Percentiles rank a stretch among this genome's conserved stretches.
These are phyloP conservation scores for Apostasia shenzhenica DNA, from an alignment of 106 monocot genomes.

Conservation along the genomic window DNA sequence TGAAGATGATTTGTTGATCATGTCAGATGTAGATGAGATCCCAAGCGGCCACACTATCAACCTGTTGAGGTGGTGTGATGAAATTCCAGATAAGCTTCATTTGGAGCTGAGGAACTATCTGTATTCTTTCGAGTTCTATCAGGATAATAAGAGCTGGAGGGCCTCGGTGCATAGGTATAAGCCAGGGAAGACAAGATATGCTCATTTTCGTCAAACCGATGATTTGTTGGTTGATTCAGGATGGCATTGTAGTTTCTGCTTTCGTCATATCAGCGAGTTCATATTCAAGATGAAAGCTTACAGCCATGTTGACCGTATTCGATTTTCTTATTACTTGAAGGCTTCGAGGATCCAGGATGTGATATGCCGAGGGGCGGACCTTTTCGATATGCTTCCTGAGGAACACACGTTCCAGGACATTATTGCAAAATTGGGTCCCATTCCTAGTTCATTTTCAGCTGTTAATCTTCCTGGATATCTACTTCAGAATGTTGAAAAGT, in stretches of 20 bases:
- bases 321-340: conserved; percentile 34
- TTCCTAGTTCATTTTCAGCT: conserved; percentile 45
- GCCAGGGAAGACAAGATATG: conserved; percentile 55
- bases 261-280: conserved; percentile 55
- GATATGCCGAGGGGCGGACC: conserved; percentile 57
- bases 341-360: conserved; percentile 53
- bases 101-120: conserved; percentile 63
- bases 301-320: conserved; percentile 73
- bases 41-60: conserved; percentile 66
- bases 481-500: conserved; percentile 36
- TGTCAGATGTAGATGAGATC: conserved; percentile 88
- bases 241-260: conserved; percentile 96
- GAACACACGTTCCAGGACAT: conserved; percentile 60
- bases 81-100: conserved; percentile 47
- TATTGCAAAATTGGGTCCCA: conserved; percentile 52
- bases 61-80: conserved; percentile 73
- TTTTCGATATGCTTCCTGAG: conserved; percentile 81
- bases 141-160: conserved; percentile 73
- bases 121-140: conserved; percentile 74
- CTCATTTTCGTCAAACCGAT: conserved; percentile 64
- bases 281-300: conserved; percentile 85
- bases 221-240: conserved; percentile 60
- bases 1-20: conserved; percentile 74
- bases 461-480: conserved; percentile 44
- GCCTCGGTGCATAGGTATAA: conserved; percentile 72